phyloP scores from a whole-genome alignment of 2,329 filamentous ascomycete species.

The Zasmidium angulare region DNA sequence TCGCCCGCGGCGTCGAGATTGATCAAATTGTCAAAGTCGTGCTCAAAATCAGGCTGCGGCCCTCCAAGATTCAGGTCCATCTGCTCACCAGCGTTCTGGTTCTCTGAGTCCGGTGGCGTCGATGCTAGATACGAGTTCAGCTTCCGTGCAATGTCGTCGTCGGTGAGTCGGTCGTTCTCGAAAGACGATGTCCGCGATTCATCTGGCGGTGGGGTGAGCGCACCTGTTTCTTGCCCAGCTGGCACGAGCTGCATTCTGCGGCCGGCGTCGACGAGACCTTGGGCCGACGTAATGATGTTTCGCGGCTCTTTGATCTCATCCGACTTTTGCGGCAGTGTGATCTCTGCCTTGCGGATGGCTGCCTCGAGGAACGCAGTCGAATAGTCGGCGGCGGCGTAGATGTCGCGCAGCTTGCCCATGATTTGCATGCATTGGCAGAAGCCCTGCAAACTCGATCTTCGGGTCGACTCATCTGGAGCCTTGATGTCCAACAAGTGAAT shows the following conservation, averaged over 20 bases:
- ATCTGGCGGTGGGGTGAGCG: slow-evolving; percentile 35
- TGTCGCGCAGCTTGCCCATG: slow-evolving; percentile 81
- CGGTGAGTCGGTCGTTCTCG: slow-evolving; percentile 32
- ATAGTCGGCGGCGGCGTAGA: slow-evolving; percentile 92
- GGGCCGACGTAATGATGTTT: slow-evolving; percentile 41
- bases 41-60: slow-evolving; percentile 28
- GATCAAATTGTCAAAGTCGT: slow-evolving; percentile 39
- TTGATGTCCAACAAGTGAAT: slow-evolving; percentile 93
- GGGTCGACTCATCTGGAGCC: slow-evolving; percentile 69
- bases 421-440: slow-evolving; percentile 93
- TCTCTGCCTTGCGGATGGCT: slow-evolving; percentile 81
- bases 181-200: slow-evolving; percentile 8
- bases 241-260: slow-evolving; percentile 39
- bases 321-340: slow-evolving; percentile 58
- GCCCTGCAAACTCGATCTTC: slow-evolving; percentile 71
- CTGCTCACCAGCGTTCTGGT: slow-evolving; percentile 13
- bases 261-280: slow-evolving; percentile 49
- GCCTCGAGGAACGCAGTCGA: slow-evolving; percentile 94
- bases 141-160: slow-evolving; percentile 49
- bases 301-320: slow-evolving; percentile 32
- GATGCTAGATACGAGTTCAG: slow-evolving; percentile 52
- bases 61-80: neutral
- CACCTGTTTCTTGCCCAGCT: slow-evolving; percentile 18
- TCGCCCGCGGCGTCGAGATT: slow-evolving; percentile 39
- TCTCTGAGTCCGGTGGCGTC: slow-evolving; percentile 47